Conservation (phyloP, 164 flowering plant species). For the Cinnamomum micranthum region DNA sequence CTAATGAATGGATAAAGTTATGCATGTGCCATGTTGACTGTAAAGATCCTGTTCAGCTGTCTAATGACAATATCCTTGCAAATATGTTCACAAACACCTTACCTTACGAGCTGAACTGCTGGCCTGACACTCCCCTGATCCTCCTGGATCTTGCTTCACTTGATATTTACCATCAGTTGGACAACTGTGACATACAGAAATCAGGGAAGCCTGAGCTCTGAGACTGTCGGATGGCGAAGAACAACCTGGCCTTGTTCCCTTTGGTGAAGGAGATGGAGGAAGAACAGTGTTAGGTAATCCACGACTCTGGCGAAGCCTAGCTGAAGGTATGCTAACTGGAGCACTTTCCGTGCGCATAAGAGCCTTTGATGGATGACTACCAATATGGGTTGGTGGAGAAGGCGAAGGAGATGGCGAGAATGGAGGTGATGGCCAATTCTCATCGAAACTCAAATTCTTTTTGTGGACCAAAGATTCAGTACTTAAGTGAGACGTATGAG, state of each 20-base stretch:
- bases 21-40: neutral
- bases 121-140: constrained; percentile 19
- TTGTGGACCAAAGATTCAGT: constrained; percentile 27
- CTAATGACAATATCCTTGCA: no score
- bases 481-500: constrained; percentile 21
- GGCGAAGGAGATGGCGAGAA: constrained; percentile 66
- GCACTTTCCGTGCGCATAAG: constrained; percentile 76
- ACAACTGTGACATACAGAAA: constrained; percentile 9
- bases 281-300: constrained; percentile 27
- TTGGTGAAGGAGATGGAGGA: constrained; percentile 60
- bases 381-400: constrained; percentile 58
- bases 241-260: constrained; percentile 22
- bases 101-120: constrained; percentile 59
- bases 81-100: constrained; percentile 10
- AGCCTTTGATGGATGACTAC: constrained; percentile 32
- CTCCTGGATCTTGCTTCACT: constrained; percentile 7
- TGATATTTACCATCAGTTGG: constrained; percentile 7
- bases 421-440: constrained; percentile 57
- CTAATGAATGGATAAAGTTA: no score
- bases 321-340: constrained; percentile 55
- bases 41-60: no score
- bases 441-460: constrained; percentile 51
- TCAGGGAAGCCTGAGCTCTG: constrained; percentile 11
- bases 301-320: constrained; percentile 31
- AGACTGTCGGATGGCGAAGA: constrained; percentile 35